Percentiles rank a stretch among this genome's conserved stretches.
Conservation (phyloP, 163 green algal species). For the Chlamydomonas reinhardtii region DNA sequence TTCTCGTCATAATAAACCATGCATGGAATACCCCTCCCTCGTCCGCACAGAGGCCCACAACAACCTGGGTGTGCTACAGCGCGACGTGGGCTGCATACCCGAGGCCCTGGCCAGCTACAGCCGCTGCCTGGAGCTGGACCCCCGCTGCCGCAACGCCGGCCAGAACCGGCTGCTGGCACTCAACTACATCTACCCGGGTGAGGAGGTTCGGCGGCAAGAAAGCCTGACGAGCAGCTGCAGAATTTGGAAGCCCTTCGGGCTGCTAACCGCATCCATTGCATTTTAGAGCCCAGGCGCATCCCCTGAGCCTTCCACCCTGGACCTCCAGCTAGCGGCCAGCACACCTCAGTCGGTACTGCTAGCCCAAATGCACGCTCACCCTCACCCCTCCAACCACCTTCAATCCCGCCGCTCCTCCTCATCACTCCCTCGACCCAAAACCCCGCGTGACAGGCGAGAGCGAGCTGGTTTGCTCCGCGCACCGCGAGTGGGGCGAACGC, state of each 20-base stretch:
- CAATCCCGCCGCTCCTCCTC: too few relatives aligned
- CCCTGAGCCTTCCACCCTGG: too few relatives aligned
- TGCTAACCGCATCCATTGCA: too few relatives aligned
- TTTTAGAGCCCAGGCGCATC: too few relatives aligned
- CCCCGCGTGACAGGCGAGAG: conserved; percentile 71
- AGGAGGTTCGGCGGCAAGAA: background rate
- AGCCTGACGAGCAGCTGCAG: too few relatives aligned
- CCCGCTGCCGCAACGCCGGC: conserved; percentile 78
- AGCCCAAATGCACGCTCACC: too few relatives aligned
- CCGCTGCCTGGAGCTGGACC: conserved; percentile 77
- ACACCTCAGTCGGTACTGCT: too few relatives aligned
- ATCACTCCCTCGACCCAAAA: background rate
- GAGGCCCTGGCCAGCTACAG: conserved; percentile 79
- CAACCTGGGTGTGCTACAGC: conserved; percentile 96
- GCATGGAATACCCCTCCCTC: too few relatives aligned
- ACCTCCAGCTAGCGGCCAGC: too few relatives aligned
- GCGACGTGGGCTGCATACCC: conserved; percentile 79
- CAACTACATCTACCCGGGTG: conserved; percentile 92
- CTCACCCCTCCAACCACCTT: too few relatives aligned
- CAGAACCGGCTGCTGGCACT: conserved; percentile 91
- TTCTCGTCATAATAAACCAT: too few relatives aligned
- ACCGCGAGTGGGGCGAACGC: conserved; percentile 83
- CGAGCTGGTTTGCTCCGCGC: conserved; percentile 81
- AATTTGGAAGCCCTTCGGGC: too few relatives aligned
- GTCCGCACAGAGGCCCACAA: conserved; percentile 89